Evolutionary conservation across 352 stramenopile species (phyloP).

Genomic region (Paralagenidium karlingii): DNA sequence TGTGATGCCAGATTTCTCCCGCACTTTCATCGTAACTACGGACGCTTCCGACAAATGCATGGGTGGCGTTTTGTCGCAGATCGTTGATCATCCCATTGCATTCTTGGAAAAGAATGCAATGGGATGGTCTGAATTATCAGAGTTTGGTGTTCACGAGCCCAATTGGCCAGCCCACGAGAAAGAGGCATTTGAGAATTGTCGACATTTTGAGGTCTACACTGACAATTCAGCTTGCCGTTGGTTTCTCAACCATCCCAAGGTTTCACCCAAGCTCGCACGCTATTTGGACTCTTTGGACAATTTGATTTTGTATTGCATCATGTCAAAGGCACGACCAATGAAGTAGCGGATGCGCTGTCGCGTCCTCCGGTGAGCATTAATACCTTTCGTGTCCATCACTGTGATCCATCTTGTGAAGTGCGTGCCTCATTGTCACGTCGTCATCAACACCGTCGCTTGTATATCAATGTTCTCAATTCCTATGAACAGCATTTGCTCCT

Average conservation of each 20-base stretch:
- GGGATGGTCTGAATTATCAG: too few species aligned
- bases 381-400: too few species aligned
- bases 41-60: constrained; percentile 11
- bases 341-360: constrained; percentile 7
- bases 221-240: constrained; percentile 5
- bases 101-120: constrained; percentile 9
- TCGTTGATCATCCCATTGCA: constrained; percentile 4
- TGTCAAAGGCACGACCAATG: constrained; percentile 4
- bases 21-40: constrained; percentile 15
- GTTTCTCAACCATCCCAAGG: constrained; percentile 4
- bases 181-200: constrained; percentile 6
- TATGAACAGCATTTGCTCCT: not conserved
- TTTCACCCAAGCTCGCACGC: constrained; percentile 4
- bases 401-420: too few species aligned
- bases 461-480: too few species aligned
- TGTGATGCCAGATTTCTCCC: constrained; percentile 10
- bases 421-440: too few species aligned
- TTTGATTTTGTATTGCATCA: constrained; percentile 8
- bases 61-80: constrained; percentile 3
- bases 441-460: too few species aligned
- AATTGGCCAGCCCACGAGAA: constrained; percentile 6
- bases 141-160: constrained; percentile 1
- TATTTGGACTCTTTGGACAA: constrained; percentile 6
- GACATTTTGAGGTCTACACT: constrained; percentile 6
- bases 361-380: constrained; percentile 1